Conservation (phyloP, 2,329 filamentous ascomycete genomes). For the Beauveria rudraprayagi region DNA sequence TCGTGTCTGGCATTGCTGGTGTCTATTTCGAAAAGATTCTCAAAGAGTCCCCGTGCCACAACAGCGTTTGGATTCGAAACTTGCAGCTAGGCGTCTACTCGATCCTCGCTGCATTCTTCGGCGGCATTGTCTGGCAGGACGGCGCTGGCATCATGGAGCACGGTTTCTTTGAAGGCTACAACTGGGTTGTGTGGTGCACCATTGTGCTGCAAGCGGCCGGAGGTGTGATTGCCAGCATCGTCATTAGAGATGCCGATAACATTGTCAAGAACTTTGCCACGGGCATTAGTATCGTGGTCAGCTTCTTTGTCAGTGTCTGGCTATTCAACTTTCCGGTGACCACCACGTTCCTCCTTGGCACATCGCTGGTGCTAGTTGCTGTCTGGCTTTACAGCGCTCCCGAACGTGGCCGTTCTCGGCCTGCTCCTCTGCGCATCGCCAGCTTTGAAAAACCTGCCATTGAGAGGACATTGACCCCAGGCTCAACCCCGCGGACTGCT, state of each 20-base stretch:
- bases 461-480: slow-evolving; percentile 36
- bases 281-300: slow-evolving; percentile 83
- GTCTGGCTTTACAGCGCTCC: slow-evolving; percentile 78
- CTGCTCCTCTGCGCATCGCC: slow-evolving; percentile 60
- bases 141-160: slow-evolving; percentile 73
- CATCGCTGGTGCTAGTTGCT: slow-evolving; percentile 66
- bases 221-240: slow-evolving; percentile 60
- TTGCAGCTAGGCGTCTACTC: slow-evolving; percentile 94
- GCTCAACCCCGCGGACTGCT: slow-evolving; percentile 22
- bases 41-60: slow-evolving; percentile 68
- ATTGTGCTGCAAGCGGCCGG: slow-evolving; percentile 76
- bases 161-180: slow-evolving; percentile 94
- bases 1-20: slow-evolving; percentile 75
- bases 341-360: slow-evolving; percentile 71
- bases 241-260: slow-evolving; percentile 45
- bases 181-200: slow-evolving; percentile 80
- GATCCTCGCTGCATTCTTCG: slow-evolving; percentile 76
- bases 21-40: slow-evolving; percentile 88
- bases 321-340: slow-evolving; percentile 78
- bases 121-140: slow-evolving; percentile 82
- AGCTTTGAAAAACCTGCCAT: slow-evolving; percentile 69
- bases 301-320: slow-evolving; percentile 74
- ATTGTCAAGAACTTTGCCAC: slow-evolving; percentile 93
- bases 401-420: slow-evolving; percentile 46
- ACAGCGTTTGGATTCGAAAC: slow-evolving; percentile 88